phyloP scores from a whole-genome alignment of 176 grass and related monocot genomes.

The Panicum miliaceum region DNA sequence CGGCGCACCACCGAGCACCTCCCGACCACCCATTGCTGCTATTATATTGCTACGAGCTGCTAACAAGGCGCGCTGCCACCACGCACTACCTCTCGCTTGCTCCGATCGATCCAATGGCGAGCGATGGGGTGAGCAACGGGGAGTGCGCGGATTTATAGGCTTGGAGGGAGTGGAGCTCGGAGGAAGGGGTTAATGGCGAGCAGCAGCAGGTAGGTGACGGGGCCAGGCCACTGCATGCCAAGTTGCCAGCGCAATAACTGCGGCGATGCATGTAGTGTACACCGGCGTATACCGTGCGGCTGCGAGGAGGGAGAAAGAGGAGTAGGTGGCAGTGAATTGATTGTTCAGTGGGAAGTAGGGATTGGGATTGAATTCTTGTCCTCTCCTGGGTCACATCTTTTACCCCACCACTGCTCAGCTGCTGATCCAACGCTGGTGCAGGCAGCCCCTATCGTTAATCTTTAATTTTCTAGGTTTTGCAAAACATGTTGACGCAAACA shows the following conservation, averaged over 20 bases:
- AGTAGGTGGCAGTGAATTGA: slow-evolving; percentile 30
- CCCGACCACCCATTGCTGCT: slow-evolving; percentile 20
- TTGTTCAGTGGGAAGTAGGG: not conserved
- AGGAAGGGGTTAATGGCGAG: slow-evolving; percentile 21
- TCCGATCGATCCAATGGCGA: not conserved
- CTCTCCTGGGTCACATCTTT: not conserved
- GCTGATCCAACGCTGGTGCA: not conserved
- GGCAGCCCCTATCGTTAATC: too few species aligned
- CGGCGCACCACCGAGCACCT: not conserved
- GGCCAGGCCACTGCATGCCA: not conserved
- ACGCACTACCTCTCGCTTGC: not conserved
- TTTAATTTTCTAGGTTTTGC: too few species aligned
- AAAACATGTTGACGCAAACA: too few species aligned
- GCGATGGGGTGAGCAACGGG: not conserved
- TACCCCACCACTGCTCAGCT: not conserved
- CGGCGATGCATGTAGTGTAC: not conserved
- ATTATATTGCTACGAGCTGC: not conserved
- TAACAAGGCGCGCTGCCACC: too few species aligned
- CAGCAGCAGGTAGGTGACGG: slow-evolving; percentile 43
- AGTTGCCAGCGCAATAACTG: slow-evolving; percentile 34
- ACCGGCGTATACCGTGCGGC: too few species aligned
- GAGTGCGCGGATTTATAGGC: slow-evolving; percentile 53
- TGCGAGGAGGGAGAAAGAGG: not conserved
- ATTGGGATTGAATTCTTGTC: slow-evolving; percentile 27
- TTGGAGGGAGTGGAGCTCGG: not conserved